Evolutionary conservation across 805 yeast genomes (phyloP).

Genomic region (Suhomyces emberorum): DNA sequence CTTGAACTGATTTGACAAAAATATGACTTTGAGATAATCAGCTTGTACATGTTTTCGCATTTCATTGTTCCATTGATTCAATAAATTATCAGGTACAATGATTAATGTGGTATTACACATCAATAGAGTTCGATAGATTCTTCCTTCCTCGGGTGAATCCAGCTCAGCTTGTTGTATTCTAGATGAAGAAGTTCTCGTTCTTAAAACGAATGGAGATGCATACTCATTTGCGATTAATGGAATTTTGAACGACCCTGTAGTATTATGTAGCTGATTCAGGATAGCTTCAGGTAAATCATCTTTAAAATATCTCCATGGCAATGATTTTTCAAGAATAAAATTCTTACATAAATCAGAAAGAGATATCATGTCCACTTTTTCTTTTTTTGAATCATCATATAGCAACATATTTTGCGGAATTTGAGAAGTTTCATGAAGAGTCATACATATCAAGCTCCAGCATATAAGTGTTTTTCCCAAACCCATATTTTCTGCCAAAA

Average conservation of each 20-base stretch:
- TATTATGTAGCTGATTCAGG: constrained; percentile 25
- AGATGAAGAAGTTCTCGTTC: constrained; percentile 16
- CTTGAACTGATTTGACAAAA: constrained; percentile 31
- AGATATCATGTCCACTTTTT: constrained; percentile 6
- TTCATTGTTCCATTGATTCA: constrained; percentile 64
- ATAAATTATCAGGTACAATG: constrained; percentile 63
- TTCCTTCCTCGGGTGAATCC: constrained; percentile 16
- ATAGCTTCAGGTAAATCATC: constrained; percentile 46
- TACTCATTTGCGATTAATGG: constrained; percentile 19
- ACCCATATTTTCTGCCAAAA: constrained; percentile 68
- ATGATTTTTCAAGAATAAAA: constrained; percentile 42
- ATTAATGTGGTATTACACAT: constrained; percentile 55
- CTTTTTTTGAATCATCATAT: constrained; percentile 5
- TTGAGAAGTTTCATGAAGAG: constrained; percentile 50
- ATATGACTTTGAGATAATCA: constrained; percentile 32
- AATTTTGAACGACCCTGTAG: constrained; percentile 47
- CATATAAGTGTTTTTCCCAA: constrained; percentile 63
- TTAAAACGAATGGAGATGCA: constrained; percentile 17
- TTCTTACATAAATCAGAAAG: constrained; percentile 41
- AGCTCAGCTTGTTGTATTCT: constrained; percentile 9
- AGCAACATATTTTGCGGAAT: constrained; percentile 36
- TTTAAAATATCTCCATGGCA: constrained; percentile 55
- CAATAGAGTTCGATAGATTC: constrained; percentile 27
- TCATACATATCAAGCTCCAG: constrained; percentile 51
- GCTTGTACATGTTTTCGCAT: constrained; percentile 50